These are phyloP conservation scores for Thalia dealbata DNA, from an alignment of 176 grass and related monocot species.

Conservation along the genomic window DNA sequence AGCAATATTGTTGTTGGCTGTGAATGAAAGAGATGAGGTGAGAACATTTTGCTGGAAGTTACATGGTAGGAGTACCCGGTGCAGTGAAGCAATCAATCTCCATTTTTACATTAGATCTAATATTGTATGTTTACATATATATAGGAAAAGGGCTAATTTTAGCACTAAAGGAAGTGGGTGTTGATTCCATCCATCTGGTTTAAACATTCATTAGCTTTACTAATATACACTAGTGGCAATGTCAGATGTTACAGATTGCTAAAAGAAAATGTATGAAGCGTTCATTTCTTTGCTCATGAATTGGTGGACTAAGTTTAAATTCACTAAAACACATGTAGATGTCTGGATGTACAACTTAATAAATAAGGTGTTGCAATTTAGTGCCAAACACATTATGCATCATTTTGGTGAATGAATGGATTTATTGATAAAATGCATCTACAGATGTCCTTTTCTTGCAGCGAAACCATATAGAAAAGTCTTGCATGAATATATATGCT, in stretches of 20 bases:
- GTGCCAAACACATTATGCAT: neutral
- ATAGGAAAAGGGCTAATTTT: no score
- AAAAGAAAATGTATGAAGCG: neutral
- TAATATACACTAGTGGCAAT: neutral
- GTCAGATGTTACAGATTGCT: neutral
- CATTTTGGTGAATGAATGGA: neutral
- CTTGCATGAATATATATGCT: no score
- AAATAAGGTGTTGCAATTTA: neutral
- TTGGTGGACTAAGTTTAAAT: neutral
- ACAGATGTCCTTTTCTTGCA: no score
- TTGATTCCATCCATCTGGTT: no score
- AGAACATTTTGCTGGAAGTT: neutral
- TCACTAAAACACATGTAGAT: neutral
- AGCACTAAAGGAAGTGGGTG: no score
- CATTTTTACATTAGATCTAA: neutral
- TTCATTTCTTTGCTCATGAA: neutral
- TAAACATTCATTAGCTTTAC: no score
- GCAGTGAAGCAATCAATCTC: neutral
- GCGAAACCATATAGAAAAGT: no score
- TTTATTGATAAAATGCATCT: no score
- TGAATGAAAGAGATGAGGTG: neutral
- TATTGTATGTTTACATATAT: conserved; percentile 2
- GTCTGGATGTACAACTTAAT: neutral
- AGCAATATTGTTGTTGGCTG: neutral
- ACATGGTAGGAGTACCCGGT: neutral